phyloP scores from a whole-genome alignment of 2,329 filamentous ascomycete species.

The Ceratocystis variospora region DNA sequence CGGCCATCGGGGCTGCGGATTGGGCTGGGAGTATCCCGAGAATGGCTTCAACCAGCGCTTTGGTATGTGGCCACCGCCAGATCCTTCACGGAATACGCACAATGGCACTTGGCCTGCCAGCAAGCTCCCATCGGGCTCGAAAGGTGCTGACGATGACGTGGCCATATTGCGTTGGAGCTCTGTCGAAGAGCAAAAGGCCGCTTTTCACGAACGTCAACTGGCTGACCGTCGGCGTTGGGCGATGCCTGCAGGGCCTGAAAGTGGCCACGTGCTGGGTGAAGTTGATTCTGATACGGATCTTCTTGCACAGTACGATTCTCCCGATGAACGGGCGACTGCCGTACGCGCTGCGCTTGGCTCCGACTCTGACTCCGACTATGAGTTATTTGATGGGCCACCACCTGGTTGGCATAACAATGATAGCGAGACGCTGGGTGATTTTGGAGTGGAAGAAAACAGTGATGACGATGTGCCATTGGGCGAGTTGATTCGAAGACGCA shows the following conservation, averaged over 20 bases:
- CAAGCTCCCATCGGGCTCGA: conserved; percentile 19
- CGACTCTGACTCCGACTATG: conserved; percentile 27
- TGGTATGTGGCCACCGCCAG: conserved; percentile 48
- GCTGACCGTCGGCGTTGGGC: conserved; percentile 32
- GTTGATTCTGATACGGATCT: conserved; percentile 34
- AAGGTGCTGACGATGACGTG: conserved; percentile 26
- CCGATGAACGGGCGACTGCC: conserved; percentile 30
- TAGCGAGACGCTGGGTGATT: conserved; percentile 60
- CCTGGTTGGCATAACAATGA: conserved; percentile 61
- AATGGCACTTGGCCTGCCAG: conserved; percentile 29
- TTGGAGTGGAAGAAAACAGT: conserved; percentile 56
- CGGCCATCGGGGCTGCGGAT: conserved; percentile 28
- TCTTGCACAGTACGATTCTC: conserved; percentile 32
- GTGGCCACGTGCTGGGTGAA: conserved; percentile 39
- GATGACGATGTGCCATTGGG: conserved; percentile 55
- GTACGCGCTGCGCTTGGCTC: conserved; percentile 16
- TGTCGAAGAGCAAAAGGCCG: conserved; percentile 34
- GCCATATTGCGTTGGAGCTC: conserved; percentile 24
- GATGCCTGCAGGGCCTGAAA: conserved; percentile 32
- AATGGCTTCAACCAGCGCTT: conserved; percentile 60
- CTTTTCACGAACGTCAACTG: conserved; percentile 38
- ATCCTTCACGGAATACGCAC: conserved; percentile 46
- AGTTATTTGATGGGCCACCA: conserved; percentile 22
- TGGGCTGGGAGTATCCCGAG: conserved; percentile 52
- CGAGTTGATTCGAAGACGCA: conserved; percentile 48